Base-by-base conservation (phyloP, 345 rosid species). In the Luvunga scandens region DNA sequence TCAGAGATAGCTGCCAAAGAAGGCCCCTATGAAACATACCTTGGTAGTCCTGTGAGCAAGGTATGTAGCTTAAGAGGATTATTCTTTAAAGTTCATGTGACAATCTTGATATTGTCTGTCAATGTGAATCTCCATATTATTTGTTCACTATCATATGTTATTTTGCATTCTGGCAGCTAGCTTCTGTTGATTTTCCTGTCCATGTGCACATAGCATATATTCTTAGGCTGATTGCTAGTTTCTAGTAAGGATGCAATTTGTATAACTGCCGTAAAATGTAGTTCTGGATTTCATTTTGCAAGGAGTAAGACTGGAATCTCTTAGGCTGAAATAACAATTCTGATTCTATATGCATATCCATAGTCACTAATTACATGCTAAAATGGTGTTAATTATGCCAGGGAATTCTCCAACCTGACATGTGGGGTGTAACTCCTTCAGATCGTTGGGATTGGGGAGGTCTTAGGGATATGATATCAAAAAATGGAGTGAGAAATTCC, bases 331-430 rank as follows among this genome's bases (percentile, higher is more conserved):
- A 13, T 12, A 45, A 36, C 1, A 16, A 31, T 36, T 24, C 34
- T 39, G 9, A 25, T 73, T 31, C 8, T 24, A 45, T 28, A 61
- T 6, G 22, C 18, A 56, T 10, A 31, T 21, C 16, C 14, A 6
- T 33, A 53, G 13, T 53, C 53, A 5, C 33, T 39, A 76, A 66
- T 72, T 79, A 59, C 73, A 12, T 81, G 63, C 59, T 76, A 45
- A 24, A 24, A n/a, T 75, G 67, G 21, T 5, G 73, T 79, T 55
- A 55, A 76, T 65, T 69, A 2, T 85, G 48, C 87, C 87, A 94
- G 97, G 98, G 98, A 24, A 83, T 90, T 79, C 89, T 95, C 79
- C 98, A 95, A 88, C 98, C 92, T 66, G 98, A 95, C 84, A 95
- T 95, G 98, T 95, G 98, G 98, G 87, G 80, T 78, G 98, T 84